phyloP scores from a whole-genome alignment of 176 grass and related monocot species.

The Cocos nucifera region DNA sequence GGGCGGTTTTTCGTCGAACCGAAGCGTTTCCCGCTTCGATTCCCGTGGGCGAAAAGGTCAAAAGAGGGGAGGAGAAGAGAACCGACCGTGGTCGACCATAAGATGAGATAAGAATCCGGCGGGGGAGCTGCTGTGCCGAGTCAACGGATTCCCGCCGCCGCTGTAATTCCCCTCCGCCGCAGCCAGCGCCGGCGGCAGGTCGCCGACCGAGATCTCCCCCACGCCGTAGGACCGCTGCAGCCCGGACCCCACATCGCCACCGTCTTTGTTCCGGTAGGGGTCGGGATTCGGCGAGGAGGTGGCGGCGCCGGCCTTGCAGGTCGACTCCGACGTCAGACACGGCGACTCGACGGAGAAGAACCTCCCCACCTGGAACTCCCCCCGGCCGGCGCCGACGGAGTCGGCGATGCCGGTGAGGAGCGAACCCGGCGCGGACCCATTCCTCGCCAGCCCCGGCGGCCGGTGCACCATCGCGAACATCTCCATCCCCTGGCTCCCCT shows the following conservation, averaged over 20 bases:
- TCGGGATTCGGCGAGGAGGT: constrained; percentile 2
- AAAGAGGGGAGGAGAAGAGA: neutral
- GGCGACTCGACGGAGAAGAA: constrained; percentile 45
- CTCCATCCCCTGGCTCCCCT: no score
- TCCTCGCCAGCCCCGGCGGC: constrained; percentile 20
- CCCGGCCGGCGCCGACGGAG: constrained; percentile 11
- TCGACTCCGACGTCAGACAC: constrained; percentile 7
- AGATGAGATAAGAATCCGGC: constrained; percentile 82
- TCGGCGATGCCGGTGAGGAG: constrained; percentile 13
- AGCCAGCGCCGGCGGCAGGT: neutral
- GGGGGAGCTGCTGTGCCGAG: constrained; percentile 71
- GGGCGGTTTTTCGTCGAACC: no score
- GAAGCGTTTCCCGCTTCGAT: neutral
- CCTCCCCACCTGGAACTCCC: constrained; percentile 24
- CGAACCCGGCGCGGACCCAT: constrained; percentile 23
- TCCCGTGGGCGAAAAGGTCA: neutral
- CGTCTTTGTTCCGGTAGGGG: no score
- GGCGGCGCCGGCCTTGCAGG: constrained; percentile 22
- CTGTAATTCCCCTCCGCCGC: constrained; percentile 12
- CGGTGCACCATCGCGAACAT: neutral
- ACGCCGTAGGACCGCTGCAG: constrained; percentile 7
- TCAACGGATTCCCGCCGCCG: constrained; percentile 36
- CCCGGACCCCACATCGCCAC: no score
- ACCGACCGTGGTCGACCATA: constrained; percentile 47
- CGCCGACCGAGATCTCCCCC: constrained; percentile 29